Conservation (phyloP, 768 basidiomycete species). For the Macrolepiota dolichaula region DNA sequence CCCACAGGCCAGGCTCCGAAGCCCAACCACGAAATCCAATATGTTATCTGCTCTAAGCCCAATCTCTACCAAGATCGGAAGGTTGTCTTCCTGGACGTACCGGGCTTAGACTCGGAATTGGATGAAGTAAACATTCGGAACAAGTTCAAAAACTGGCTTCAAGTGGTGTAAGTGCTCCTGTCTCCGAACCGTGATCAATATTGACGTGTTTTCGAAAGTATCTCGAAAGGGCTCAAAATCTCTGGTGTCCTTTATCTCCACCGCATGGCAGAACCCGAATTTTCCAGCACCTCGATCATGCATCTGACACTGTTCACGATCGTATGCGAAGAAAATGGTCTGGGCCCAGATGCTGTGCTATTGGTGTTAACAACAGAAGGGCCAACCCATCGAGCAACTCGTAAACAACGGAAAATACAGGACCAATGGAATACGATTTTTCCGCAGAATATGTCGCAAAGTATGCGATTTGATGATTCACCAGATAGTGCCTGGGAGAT, state of each 20-base stretch:
- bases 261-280: background rate
- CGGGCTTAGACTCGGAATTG: background rate
- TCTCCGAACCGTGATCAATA: background rate
- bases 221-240: background rate
- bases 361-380: background rate
- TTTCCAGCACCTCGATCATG: background rate
- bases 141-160: background rate
- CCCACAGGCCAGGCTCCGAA: background rate
- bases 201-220: background rate
- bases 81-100: background rate
- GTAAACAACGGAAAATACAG: background rate
- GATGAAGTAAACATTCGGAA: background rate
- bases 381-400: background rate
- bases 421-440: background rate
- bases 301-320: background rate
- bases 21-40: background rate
- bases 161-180: background rate
- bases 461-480: background rate
- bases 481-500: background rate
- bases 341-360: background rate
- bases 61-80: background rate
- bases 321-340: background rate
- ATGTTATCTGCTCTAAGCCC: background rate
- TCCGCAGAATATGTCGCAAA: background rate
- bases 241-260: background rate